phyloP scores from a whole-genome alignment of 495 filamentous ascomycete species.

The Lophium mytilinum region DNA sequence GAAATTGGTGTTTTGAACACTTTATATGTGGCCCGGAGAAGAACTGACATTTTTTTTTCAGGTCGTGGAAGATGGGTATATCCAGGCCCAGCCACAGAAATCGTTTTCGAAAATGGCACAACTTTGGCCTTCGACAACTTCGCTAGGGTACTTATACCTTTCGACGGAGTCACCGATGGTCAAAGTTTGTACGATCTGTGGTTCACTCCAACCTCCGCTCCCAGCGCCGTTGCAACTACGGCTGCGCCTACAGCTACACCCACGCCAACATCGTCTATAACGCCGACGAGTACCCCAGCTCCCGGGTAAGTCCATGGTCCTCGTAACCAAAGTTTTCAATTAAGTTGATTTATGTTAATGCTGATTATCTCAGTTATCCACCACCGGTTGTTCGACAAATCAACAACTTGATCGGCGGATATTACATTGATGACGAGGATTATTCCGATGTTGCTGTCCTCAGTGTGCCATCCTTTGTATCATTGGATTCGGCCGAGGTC shows the following conservation, averaged over 20 bases:
- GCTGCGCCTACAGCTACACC: slow-evolving; percentile 2
- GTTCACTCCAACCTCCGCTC: slow-evolving; percentile 5
- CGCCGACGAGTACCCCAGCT: slow-evolving; percentile 22
- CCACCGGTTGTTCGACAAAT: slow-evolving; percentile 35
- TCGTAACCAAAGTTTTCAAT: too few relatives aligned
- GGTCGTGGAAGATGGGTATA: slow-evolving; percentile 11
- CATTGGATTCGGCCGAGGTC: slow-evolving; percentile 15
- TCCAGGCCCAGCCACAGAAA: slow-evolving; percentile 20
- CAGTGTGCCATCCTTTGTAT: slow-evolving; percentile 28
- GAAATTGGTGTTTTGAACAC: too few relatives aligned
- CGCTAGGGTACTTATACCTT: slow-evolving; percentile 16
- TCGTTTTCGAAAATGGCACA: slow-evolving; percentile 30
- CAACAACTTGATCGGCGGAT: slow-evolving; percentile 39
- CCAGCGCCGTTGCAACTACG: neutral
- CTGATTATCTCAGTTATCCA: too few relatives aligned
- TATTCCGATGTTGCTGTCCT: slow-evolving; percentile 42
- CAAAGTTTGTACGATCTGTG: slow-evolving; percentile 15
- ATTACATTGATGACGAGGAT: slow-evolving; percentile 39
- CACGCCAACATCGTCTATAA: neutral
- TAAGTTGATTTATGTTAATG: too few relatives aligned
- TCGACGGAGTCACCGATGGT: slow-evolving; percentile 20
- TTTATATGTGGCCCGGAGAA: too few relatives aligned
- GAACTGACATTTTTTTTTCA: too few relatives aligned
- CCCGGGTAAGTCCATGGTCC: too few relatives aligned
- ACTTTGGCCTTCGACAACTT: slow-evolving; percentile 12